A percentile compares a stretch with the other conserved stretches of the same genome.
Conservation (phyloP, 2,329 filamentous ascomycete genomes). For the Aspergillus ibericus region DNA sequence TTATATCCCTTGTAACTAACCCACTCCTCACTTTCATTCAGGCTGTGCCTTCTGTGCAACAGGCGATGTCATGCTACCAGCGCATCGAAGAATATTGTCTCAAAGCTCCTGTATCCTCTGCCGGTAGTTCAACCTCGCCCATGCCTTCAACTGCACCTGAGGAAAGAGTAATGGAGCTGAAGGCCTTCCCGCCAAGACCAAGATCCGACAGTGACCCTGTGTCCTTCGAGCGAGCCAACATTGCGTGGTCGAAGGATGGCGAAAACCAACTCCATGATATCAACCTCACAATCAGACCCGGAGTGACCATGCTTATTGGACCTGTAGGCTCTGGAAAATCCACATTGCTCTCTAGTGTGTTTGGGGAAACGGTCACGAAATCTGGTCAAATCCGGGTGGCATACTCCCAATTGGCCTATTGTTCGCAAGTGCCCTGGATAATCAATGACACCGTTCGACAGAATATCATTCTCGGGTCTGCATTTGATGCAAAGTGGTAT, state of each 20-base stretch:
- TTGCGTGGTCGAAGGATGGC: not conserved
- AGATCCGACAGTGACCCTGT: slow-evolving; percentile 1
- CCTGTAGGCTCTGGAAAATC: slow-evolving; percentile 49
- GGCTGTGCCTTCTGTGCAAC: slow-evolving; percentile 35
- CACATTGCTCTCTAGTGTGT: slow-evolving; percentile 37
- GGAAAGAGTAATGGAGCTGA: slow-evolving; percentile 28
- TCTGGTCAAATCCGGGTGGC: slow-evolving; percentile 4
- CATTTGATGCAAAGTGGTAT: slow-evolving; percentile 32
- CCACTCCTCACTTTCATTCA: slow-evolving; percentile 26
- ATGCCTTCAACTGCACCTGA: slow-evolving; percentile 23
- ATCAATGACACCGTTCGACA: slow-evolving; percentile 21
- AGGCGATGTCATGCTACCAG: slow-evolving; percentile 41
- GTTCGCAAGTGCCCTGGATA: slow-evolving; percentile 23
- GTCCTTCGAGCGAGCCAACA: not conserved
- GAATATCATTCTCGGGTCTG: slow-evolving; percentile 26
- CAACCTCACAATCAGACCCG: slow-evolving; percentile 8
- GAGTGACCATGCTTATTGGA: slow-evolving; percentile 34
- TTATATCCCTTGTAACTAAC: slow-evolving; percentile 26
- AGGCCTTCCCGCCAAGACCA: slow-evolving; percentile 3
- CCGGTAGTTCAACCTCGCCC: too few species aligned
- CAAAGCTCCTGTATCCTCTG: not conserved
- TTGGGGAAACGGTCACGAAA: slow-evolving; percentile 28
- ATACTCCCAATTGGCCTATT: slow-evolving; percentile 18
- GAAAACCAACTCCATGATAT: slow-evolving; percentile 12
- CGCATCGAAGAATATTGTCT: slow-evolving; percentile 41